These are phyloP conservation scores for Eucalyptus sp. DNA, from an alignment of 345 rosid species.

Conservation along the genomic window DNA sequence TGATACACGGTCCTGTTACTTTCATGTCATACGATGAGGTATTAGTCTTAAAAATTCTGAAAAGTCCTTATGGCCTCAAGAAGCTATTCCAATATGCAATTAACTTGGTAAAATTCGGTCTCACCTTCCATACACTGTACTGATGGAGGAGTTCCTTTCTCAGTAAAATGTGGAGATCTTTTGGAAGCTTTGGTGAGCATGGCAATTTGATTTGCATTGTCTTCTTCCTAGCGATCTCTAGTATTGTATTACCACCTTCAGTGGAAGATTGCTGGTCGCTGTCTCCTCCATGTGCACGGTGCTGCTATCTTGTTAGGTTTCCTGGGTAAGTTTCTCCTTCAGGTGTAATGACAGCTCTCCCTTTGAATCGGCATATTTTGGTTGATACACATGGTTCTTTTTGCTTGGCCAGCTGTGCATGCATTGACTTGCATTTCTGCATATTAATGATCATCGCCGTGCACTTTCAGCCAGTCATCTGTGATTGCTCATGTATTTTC, in stretches of 20 bases:
- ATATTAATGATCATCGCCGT: no score
- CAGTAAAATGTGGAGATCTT: background rate
- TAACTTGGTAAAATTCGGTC: background rate
- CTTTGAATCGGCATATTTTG: background rate
- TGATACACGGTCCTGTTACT: constrained; percentile 26
- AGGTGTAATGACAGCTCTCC: background rate
- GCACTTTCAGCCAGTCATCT: no score
- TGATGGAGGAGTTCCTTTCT: background rate
- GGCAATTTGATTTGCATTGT: background rate
- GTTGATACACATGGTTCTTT: background rate
- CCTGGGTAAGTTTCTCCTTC: background rate
- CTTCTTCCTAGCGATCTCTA: background rate
- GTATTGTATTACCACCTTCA: background rate
- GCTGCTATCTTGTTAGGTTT: background rate
- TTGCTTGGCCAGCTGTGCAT: background rate
- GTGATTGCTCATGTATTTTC: no score
- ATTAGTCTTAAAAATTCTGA: constrained; percentile 2
- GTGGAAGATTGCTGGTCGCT: background rate
- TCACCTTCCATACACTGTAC: background rate
- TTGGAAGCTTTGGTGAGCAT: background rate
- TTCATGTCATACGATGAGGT: constrained; percentile 18
- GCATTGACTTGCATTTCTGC: no score
- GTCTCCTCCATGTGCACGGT: background rate
- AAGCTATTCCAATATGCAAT: background rate
- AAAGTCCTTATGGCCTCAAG: constrained; percentile 14